Evolutionary conservation across 495 filamentous ascomycete species (phyloP).

Genomic region (Tricharina praecox): DNA sequence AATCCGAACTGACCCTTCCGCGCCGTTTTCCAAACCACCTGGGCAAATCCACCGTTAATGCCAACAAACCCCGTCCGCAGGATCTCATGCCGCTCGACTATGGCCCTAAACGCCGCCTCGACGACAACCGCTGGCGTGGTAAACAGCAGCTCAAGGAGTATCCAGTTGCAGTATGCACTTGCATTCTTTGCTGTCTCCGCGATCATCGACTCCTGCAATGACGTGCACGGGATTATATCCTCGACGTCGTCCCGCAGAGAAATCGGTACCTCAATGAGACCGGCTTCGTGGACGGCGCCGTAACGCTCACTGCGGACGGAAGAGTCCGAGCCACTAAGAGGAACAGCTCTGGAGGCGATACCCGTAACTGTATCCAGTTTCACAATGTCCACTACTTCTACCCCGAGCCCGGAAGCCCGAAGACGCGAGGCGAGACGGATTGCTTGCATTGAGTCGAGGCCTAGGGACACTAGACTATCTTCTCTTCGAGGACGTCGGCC

Average conservation of each 20-base stretch:
- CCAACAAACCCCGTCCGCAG: constrained; percentile 53
- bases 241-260: constrained; percentile 29
- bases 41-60: constrained; percentile 36
- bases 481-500: constrained; percentile 28
- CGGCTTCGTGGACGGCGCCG: constrained; percentile 7
- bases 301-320: too few relatives aligned
- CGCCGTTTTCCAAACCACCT: constrained; percentile 43
- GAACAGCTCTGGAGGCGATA: background rate
- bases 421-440: constrained; percentile 50
- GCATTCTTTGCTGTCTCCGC: constrained; percentile 41
- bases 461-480: constrained; percentile 35
- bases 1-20: constrained; percentile 30
- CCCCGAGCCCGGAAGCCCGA: constrained; percentile 33
- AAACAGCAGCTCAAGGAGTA: constrained; percentile 39
- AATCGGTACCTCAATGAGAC: background rate
- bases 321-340: background rate
- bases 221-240: constrained; percentile 43
- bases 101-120: constrained; percentile 30
- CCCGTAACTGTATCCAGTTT: constrained; percentile 31
- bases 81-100: constrained; percentile 43
- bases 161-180: constrained; percentile 56
- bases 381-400: constrained; percentile 42
- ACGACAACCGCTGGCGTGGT: constrained; percentile 26
- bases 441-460: constrained; percentile 55
- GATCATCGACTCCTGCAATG: constrained; percentile 63